Evolutionary conservation across 164 flowering plant species (phyloP).

Genomic region (Dillenia turbinata): DNA sequence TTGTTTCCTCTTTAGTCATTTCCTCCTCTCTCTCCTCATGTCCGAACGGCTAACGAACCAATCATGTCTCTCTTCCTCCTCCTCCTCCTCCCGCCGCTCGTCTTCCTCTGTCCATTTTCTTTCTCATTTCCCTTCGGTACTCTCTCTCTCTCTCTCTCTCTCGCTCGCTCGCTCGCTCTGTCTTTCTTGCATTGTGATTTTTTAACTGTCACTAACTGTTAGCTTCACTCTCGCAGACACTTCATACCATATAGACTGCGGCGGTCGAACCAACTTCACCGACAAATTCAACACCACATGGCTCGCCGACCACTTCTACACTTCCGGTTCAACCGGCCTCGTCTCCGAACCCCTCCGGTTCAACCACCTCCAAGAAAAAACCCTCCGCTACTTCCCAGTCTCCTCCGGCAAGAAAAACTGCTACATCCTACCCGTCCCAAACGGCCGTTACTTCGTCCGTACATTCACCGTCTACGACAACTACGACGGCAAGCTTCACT

Average conservation of each 20-base stretch:
- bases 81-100: slow-evolving; percentile 17
- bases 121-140: slow-evolving; percentile 4
- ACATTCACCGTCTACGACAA: slow-evolving; percentile 90
- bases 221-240: slow-evolving; percentile 24
- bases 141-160: slow-evolving; percentile 1
- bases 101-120: slow-evolving; percentile 8
- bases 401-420: slow-evolving; percentile 92
- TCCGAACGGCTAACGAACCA: slow-evolving; percentile 4
- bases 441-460: slow-evolving; percentile 70
- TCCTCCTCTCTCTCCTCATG: neutral
- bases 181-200: neutral
- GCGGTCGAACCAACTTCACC: slow-evolving; percentile 47
- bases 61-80: slow-evolving; percentile 26
- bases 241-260: slow-evolving; percentile 73
- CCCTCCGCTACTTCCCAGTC: slow-evolving; percentile 82
- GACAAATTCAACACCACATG: slow-evolving; percentile 62
- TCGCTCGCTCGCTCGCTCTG: neutral
- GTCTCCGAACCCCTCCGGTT: slow-evolving; percentile 86
- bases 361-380: slow-evolving; percentile 51
- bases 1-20: neutral
- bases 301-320: slow-evolving; percentile 75
- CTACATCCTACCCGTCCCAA: slow-evolving; percentile 60
- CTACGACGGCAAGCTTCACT: slow-evolving; percentile 74
- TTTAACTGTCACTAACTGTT: slow-evolving; percentile 2
- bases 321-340: slow-evolving; percentile 55